Base-by-base conservation (phyloP, 768 basidiomycete species). In the Rickenella mellea region DNA sequence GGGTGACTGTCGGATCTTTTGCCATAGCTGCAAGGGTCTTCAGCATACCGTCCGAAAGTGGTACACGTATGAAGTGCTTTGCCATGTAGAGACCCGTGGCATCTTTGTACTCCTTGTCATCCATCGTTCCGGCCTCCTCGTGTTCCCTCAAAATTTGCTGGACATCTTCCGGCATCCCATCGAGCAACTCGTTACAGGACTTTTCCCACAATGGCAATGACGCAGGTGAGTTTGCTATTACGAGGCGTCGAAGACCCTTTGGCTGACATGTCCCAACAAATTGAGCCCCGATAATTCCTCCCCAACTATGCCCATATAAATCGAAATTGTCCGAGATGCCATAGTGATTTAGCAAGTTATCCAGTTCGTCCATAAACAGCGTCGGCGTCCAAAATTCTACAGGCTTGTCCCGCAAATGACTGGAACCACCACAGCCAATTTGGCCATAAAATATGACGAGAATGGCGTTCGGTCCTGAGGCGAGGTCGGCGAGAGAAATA, bases 231-330 rank as follows among this genome's bases (percentile, higher is more conserved):
- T 31, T 26, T 8, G 42, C 17, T 9, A 51, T 25, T 15, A 51
- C 42, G 21, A 51, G 48, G 24, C 38, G 42, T 25, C 44, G 32
- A 15, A 51, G 27, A 7, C 50, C 50, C 33, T 32, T 43, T n/a
- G 71, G 71, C n/a, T 66, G 58, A 10, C 59, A 56, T 12, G 57
- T 49, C 27, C 62, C 55, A 6, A 50, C 69, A 38, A 66, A 71
- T 28, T 69, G 63, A 5, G 58, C 48, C 0, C 59, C 73, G 7
- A 78, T 59, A 57, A 74, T 74, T 1, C 69, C 74, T 9, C 77
- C 78, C 76, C 76, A 76, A 4, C 72, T 76, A 37, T 78, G 76
- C 0, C 78, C 78, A 1, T 67, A 47, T 1, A 78, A 51, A 47
- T 68, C 62, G 51, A 67, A 78, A 15, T 52, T 46, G 5, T 54